Evolutionary conservation across 768 basidiomycete species (phyloP), one percentile per base, ranked within the genome.

Genomic region (Mycena galericulata): DNA sequence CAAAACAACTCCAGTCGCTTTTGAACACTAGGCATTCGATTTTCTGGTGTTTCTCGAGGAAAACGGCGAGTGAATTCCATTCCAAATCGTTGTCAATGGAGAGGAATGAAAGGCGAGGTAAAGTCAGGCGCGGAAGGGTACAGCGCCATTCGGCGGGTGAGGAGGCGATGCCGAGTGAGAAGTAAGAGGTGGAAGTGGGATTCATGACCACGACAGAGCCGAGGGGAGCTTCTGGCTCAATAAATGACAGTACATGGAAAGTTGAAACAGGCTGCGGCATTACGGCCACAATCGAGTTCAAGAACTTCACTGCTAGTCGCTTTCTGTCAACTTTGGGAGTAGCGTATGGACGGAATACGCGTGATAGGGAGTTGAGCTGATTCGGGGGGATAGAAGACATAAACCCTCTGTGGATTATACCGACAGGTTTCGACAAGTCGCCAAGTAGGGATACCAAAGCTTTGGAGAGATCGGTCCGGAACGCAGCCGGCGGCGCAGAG

Each of bases 11-110:
- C 41, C 65, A 53, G 32, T 66, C 65, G 41, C 30, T 4, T 9
- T 30, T 14, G 24, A 61, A 50, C 8, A 55, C 58, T 10, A 67
- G 65, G n/a, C 40, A 43, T 26, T 67, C 65, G 32, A 67, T 61
- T 36, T 30, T 15, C 10, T 38, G 7, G 45, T 67, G 65, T 26
- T 9, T 34, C 10, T 67, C 65, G 34, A 67, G 43, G 59, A 67
- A 67, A 2, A n/a, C 43, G 27, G 65, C 55, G 0, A 67, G 59
- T 1, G 43, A 4, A 9, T 22, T 40, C 41, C 14, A 27, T 1
- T 61, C 53, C n/a, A 67, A 54, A 18, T 61, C 59, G 45, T 47
- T 11, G 1, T 45, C n/a, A 29, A 67, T 32, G 53, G 60, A 47
- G 5, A 67, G 34, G 6, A 58, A 36, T n/a, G 58, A 50, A 32